A percentile compares a stretch with the other conserved stretches of the same genome.
These are phyloP conservation scores for Globisporangium mamillatum DNA, from an alignment of 352 stramenopile genomes.

Conservation along the genomic window DNA sequence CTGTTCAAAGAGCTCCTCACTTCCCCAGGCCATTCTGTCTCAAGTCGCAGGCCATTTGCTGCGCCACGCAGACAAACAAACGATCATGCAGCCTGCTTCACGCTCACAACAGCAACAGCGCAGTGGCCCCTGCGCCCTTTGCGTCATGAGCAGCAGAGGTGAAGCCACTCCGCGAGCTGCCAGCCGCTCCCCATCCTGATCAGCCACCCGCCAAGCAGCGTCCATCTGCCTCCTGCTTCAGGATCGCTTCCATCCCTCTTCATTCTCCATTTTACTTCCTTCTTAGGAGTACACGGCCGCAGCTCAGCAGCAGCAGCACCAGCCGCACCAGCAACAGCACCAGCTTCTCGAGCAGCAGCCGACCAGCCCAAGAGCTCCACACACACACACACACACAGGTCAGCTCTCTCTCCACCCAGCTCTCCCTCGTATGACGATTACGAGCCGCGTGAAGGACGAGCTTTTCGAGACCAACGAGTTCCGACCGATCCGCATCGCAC, in stretches of 20 bases:
- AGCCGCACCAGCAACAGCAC: background rate
- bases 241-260: background rate
- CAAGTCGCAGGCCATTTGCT: background rate
- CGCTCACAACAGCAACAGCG: background rate
- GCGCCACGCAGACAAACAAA: background rate
- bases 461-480: conserved; percentile 4
- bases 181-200: background rate
- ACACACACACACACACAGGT: background rate
- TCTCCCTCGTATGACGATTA: conserved; percentile 2
- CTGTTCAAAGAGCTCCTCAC: background rate
- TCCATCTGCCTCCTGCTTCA: background rate
- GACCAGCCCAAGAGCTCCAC: background rate
- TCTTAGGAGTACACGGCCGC: background rate
- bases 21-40: background rate
- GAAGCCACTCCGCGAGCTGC: background rate
- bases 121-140: background rate
- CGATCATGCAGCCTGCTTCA: background rate
- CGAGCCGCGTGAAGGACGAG: conserved; percentile 3
- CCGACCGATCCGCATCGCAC: conserved; percentile 6
- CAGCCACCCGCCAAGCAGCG: background rate
- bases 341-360: background rate
- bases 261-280: background rate
- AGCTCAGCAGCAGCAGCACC: background rate
- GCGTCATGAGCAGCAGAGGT: background rate
- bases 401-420: background rate